These are phyloP conservation scores for Xylariaceae sp. DNA, from an alignment of 2,329 filamentous ascomycete species.

Conservation along the genomic window DNA sequence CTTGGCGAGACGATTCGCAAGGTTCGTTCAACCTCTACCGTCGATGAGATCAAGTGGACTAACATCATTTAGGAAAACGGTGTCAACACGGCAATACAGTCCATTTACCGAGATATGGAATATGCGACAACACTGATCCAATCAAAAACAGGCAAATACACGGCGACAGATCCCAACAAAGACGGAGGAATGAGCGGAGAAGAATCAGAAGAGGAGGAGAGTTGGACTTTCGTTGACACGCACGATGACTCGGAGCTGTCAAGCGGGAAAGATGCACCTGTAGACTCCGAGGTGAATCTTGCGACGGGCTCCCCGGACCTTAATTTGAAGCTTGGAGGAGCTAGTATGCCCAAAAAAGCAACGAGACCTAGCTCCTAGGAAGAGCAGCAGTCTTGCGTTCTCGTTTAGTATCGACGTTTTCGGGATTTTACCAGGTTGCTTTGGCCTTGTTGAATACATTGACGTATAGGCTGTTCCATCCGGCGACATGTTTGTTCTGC, in stretches of 20 bases:
- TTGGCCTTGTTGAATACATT: constrained; percentile 6
- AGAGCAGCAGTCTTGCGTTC: constrained; percentile 17
- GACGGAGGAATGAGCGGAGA: constrained; percentile 37
- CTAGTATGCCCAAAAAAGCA: constrained; percentile 3
- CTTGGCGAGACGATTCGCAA: constrained; percentile 84
- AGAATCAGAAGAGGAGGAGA: constrained; percentile 67
- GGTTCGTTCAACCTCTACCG: constrained; percentile 48
- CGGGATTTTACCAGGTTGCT: constrained; percentile 10
- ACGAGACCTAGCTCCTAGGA: constrained; percentile 20
- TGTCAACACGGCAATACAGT: constrained; percentile 84
- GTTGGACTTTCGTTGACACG: constrained; percentile 83
- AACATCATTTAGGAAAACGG: constrained; percentile 68
- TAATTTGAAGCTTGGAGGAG: constrained; percentile 16
- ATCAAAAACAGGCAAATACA: constrained; percentile 53
- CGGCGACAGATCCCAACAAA: constrained; percentile 29
- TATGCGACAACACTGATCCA: constrained; percentile 84
- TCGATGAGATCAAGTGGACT: constrained; percentile 26
- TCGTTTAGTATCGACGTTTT: constrained; percentile 22
- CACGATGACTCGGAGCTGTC: constrained; percentile 33
- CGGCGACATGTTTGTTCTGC: background rate
- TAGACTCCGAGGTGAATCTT: constrained; percentile 23
- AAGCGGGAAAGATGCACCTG: constrained; percentile 25
- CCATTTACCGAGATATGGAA: constrained; percentile 90
- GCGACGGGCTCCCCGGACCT: constrained; percentile 4
- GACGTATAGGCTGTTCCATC: background rate